Base-by-base conservation (phyloP, 2,329 filamentous ascomycete species). In the Penicillium sclerotiorum region DNA sequence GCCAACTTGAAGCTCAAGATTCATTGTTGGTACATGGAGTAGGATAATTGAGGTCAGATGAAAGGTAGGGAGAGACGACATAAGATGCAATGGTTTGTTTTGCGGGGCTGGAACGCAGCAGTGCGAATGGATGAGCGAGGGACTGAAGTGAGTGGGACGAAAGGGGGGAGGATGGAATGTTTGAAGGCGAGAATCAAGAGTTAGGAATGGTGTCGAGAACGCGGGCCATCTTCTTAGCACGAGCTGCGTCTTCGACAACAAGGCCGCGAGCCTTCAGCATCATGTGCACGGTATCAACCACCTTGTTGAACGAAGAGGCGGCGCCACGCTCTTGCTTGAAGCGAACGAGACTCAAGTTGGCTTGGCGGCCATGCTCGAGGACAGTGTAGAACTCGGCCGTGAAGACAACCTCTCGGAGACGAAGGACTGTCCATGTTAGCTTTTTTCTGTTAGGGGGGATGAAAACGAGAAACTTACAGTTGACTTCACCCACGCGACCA, bases 321-420 rank as follows among this genome's bases (percentile, higher is more conserved):
- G 93, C 92, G n/a, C 93, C 94, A 50, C 86, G 86, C 65, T 94
- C 90, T 65, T 96, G 92, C 1, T 89, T 93, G 68, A 96, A 90
- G 28, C 90, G 87, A 23, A 89, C 84, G 57, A 96, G 85, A 68
- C 87, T 89, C 46, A 96, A 80, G 39, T 86, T 86, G 38, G 84
- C 85, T 56, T 84, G 86, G 62, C 83, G 86, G 40, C 89, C 89
- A 64, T 94, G 88, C 73, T 96, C 89, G 54, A 95, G 87, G 30
- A 95, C 87, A 1, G 88, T 90, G 75, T 95, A 95, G 53, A 96
- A 81, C 68, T 96, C 90, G 30, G 86, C 85, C 13, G 90, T 88
- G 70, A 97, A 92, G 12, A 87, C 81, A n/a, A 96, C 91, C 47
- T 90, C 87, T 66, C 92, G 94, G 66, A 96, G 82, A 55, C 87